Conservation (phyloP, 2,329 filamentous ascomycete species). For the Hypoxylon sp. region DNA sequence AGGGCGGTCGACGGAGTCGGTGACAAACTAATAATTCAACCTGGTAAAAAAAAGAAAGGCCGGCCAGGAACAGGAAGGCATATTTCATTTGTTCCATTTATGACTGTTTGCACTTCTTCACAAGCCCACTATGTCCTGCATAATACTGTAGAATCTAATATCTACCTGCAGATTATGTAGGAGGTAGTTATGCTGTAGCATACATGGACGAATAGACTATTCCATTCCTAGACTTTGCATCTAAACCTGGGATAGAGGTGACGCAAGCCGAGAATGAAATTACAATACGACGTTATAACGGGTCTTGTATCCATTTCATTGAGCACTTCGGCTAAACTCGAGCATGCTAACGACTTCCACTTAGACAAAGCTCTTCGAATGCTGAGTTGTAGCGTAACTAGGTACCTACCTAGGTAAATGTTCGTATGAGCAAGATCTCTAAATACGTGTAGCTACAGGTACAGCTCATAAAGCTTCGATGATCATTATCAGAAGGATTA, state of each 20-base stretch:
- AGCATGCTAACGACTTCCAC: background rate
- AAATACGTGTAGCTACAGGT: background rate
- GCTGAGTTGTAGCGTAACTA: background rate
- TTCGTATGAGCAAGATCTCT: background rate
- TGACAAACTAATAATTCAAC: conserved; percentile 9
- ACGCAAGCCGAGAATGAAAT: conserved; percentile 22
- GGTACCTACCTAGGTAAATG: too few species aligned
- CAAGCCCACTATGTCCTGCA: background rate
- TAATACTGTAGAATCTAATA: background rate
- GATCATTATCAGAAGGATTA: background rate
- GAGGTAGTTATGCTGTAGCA: background rate
- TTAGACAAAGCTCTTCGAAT: background rate
- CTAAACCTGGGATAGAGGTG: background rate
- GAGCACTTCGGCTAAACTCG: background rate
- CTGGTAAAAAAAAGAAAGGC: background rate
- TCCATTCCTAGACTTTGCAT: background rate
- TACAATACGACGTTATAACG: conserved; percentile 18
- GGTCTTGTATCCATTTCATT: conserved; percentile 6
- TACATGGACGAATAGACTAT: background rate
- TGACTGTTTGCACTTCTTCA: background rate
- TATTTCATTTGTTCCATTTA: background rate
- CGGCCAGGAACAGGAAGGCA: background rate
- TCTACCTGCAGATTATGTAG: background rate
- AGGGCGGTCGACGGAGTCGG: conserved; percentile 7
- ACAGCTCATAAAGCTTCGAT: background rate